Evolutionary conservation across 2,329 filamentous ascomycete genomes (phyloP).

Genomic region (Colletotrichum limetticola): DNA sequence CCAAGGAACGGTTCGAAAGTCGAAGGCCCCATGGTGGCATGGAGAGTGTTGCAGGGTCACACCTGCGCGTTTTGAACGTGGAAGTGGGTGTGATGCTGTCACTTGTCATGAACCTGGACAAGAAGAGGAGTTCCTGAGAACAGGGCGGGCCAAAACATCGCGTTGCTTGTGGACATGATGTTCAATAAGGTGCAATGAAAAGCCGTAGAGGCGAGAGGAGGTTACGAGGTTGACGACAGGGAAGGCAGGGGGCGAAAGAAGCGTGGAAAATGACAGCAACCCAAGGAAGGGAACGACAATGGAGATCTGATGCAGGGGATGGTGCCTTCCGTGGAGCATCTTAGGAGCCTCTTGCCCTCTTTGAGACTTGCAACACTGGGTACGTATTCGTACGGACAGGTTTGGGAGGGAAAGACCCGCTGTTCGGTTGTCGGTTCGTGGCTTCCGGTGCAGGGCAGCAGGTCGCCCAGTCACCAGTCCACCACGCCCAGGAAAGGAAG

Average conservation of each 20-base stretch:
- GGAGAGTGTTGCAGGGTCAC: background rate
- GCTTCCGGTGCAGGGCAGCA: slow-evolving; percentile 13
- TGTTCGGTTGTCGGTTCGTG: slow-evolving; percentile 29
- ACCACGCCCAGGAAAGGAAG: background rate
- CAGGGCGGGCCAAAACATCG: slow-evolving; percentile 5
- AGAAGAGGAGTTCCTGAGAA: background rate
- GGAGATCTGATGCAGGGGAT: slow-evolving; percentile 32
- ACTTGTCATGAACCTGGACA: slow-evolving; percentile 33
- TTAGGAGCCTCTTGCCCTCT: background rate
- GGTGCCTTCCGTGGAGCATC: no score
- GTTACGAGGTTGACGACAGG: slow-evolving; percentile 10
- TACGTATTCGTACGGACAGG: no score
- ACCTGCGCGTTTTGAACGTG: background rate
- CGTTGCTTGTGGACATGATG: slow-evolving; percentile 17
- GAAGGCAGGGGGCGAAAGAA: slow-evolving; percentile 3
- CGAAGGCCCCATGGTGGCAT: background rate
- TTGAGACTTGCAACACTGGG: no score
- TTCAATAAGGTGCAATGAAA: slow-evolving; percentile 6
- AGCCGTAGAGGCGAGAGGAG: slow-evolving; percentile 18
- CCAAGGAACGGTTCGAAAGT: background rate
- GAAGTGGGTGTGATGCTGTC: slow-evolving; percentile 24
- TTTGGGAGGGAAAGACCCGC: background rate
- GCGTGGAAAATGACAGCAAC: slow-evolving; percentile 27
- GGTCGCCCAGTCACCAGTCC: background rate
- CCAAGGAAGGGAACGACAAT: slow-evolving; percentile 23